A percentile compares a stretch with the other conserved stretches of the same genome.
These are phyloP conservation scores for Aspergillus clavatus DNA, from an alignment of 2,329 filamentous ascomycete genomes.

Conservation along the genomic window DNA sequence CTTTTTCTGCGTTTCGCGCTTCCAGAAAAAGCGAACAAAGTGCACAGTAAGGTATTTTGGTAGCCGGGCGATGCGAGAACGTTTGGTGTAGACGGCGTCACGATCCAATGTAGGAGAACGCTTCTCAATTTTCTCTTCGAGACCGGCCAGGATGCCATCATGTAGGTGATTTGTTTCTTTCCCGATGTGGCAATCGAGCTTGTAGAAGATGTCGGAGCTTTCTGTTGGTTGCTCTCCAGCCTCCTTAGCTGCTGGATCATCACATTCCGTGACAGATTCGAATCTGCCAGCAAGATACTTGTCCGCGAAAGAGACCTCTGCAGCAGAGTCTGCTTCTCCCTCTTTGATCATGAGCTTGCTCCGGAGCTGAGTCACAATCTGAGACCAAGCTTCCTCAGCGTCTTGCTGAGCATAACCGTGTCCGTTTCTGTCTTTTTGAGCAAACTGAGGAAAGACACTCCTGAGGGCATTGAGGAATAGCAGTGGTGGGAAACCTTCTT, in stretches of 20 bases:
- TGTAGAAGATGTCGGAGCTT: slow-evolving; percentile 73
- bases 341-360: slow-evolving; percentile 68
- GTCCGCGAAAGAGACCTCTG: slow-evolving; percentile 71
- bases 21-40: slow-evolving; percentile 98
- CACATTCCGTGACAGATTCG: slow-evolving; percentile 71
- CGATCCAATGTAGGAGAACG: slow-evolving; percentile 70
- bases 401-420: slow-evolving; percentile 94
- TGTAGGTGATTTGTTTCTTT: slow-evolving; percentile 80
- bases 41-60: slow-evolving; percentile 96
- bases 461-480: slow-evolving; percentile 79
- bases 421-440: slow-evolving; percentile 76
- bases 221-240: slow-evolving; percentile 65
- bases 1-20: slow-evolving; percentile 91
- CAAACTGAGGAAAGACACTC: slow-evolving; percentile 82
- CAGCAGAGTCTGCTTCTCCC: slow-evolving; percentile 36
- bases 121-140: slow-evolving; percentile 91
- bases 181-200: slow-evolving; percentile 94
- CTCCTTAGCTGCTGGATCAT: slow-evolving; percentile 72
- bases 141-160: slow-evolving; percentile 76
- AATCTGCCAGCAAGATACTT: slow-evolving; percentile 85
- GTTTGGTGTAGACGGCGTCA: slow-evolving; percentile 82
- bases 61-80: slow-evolving; percentile 79
- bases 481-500: slow-evolving; percentile 77
- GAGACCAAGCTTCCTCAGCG: slow-evolving; percentile 96
- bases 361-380: slow-evolving; percentile 79